A percentile compares a stretch with the other conserved stretches of the same genome.
phyloP scores from a whole-genome alignment of 148 eudicot species.

The Heliosperma pusillum region DNA sequence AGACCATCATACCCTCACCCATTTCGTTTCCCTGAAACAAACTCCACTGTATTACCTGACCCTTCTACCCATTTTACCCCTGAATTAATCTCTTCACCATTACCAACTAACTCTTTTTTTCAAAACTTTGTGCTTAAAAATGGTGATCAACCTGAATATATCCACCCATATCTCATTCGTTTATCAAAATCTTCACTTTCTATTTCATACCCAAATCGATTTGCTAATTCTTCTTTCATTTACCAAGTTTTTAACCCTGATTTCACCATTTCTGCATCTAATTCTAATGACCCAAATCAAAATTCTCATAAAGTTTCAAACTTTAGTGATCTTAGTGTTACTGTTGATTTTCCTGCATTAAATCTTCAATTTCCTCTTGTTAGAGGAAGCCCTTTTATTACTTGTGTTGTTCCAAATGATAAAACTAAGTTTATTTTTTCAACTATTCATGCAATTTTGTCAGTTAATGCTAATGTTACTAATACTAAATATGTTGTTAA shows the following conservation, averaged over 20 bases:
- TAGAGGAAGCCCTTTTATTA: conserved; percentile 82
- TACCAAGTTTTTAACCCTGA: conserved; percentile 70
- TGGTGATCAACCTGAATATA: conserved; percentile 88
- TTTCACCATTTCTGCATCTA: conserved; percentile 49
- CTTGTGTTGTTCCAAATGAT: conserved; percentile 39
- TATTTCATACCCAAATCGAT: conserved; percentile 62
- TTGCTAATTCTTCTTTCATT: conserved; percentile 45
- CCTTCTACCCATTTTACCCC: conserved; percentile 67
- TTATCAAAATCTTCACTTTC: conserved; percentile 61
- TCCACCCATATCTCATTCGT: conserved; percentile 75
- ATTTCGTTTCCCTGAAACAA: conserved; percentile 49
- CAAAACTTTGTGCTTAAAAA: conserved; percentile 82
- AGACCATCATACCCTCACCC: conserved; percentile 34
- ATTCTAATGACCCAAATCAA: conserved; percentile 26
- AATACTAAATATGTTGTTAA: conserved; percentile 53
- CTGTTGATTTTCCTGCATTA: conserved; percentile 65
- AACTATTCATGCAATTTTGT: conserved; percentile 69
- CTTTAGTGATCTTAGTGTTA: conserved; percentile 64
- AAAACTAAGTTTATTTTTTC: conserved; percentile 38
- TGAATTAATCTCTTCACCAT: conserved; percentile 48
- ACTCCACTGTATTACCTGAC: conserved; percentile 69
- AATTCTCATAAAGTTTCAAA: conserved; percentile 49
- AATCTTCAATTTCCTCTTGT: conserved; percentile 63
- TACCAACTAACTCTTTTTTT: conserved; percentile 90
- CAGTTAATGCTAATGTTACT: conserved; percentile 36